These are phyloP conservation scores for Lactarius deliciosus DNA, from an alignment of 768 basidiomycete genomes.

Conservation along the genomic window DNA sequence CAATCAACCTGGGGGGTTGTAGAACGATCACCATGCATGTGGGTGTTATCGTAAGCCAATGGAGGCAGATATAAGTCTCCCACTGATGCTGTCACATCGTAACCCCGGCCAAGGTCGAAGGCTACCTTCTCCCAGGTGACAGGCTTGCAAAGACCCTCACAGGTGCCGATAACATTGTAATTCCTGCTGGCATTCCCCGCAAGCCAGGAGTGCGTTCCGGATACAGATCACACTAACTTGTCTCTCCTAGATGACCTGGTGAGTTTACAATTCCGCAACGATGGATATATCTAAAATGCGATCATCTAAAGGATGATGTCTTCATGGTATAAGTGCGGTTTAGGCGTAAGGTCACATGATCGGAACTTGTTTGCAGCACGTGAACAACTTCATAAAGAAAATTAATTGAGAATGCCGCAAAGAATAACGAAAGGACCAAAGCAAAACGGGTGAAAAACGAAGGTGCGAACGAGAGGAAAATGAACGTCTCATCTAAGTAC, in stretches of 20 bases:
- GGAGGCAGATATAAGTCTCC: too few species aligned
- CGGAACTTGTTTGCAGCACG: too few species aligned
- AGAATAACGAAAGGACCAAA: too few species aligned
- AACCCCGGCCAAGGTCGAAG: slow-evolving; percentile 80
- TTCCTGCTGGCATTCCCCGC: slow-evolving; percentile 94
- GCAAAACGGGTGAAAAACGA: too few species aligned
- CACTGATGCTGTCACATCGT: slow-evolving; percentile 60
- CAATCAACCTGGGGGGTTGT: too few species aligned
- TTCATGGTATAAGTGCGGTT: slow-evolving; percentile 72
- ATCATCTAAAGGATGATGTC: slow-evolving; percentile 62
- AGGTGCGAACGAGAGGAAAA: too few species aligned
- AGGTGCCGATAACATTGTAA: slow-evolving; percentile 88
- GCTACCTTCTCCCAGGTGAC: slow-evolving; percentile 73
- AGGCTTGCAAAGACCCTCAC: slow-evolving; percentile 80
- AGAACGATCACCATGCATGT: too few species aligned
- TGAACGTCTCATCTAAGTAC: too few species aligned
- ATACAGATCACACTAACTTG: neutral
- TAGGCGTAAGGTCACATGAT: too few species aligned
- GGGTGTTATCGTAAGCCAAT: too few species aligned
- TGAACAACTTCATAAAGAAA: too few species aligned
- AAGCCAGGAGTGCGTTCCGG: slow-evolving; percentile 78
- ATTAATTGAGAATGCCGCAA: too few species aligned
- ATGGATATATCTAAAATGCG: slow-evolving; percentile 1
- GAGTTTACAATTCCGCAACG: slow-evolving; percentile 24
- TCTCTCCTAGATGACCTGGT: slow-evolving; percentile 50